Evolutionary conservation across 202 grass and related monocot species (phyloP).

Genomic region (Cymbopogon flexuosus): DNA sequence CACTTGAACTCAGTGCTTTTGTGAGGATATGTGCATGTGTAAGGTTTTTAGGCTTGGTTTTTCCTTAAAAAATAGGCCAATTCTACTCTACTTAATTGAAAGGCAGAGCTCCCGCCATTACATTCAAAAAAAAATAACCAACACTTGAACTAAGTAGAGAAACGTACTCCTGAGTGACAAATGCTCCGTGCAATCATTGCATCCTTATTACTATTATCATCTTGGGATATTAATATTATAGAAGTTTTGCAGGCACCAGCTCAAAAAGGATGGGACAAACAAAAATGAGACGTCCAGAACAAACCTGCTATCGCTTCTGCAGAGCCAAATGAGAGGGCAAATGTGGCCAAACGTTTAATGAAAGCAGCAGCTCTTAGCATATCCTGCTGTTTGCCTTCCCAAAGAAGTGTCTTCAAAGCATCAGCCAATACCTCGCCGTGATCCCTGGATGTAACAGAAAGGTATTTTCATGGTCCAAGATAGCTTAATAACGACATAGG

Average conservation of each 20-base stretch:
- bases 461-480: background rate
- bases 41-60: no score
- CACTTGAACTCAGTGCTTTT: background rate
- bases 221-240: background rate
- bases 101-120: no score
- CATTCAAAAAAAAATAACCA: background rate
- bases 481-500: background rate
- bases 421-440: slow-evolving; percentile 74
- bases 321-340: slow-evolving; percentile 85
- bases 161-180: background rate
- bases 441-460: slow-evolving; percentile 50
- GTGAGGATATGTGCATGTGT: no score
- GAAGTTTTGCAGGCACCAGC: slow-evolving; percentile 3
- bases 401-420: slow-evolving; percentile 85
- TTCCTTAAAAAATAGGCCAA: no score
- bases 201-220: background rate
- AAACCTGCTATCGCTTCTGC: slow-evolving; percentile 80
- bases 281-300: slow-evolving; percentile 2
- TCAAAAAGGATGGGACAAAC: background rate
- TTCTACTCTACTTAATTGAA: no score
- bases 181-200: background rate
- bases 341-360: slow-evolving; percentile 84
- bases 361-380: slow-evolving; percentile 89
- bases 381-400: slow-evolving; percentile 89
- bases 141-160: background rate